Base-by-base conservation (phyloP, 2,329 filamentous ascomycete genomes). In the Diaporthe aspalathi region DNA sequence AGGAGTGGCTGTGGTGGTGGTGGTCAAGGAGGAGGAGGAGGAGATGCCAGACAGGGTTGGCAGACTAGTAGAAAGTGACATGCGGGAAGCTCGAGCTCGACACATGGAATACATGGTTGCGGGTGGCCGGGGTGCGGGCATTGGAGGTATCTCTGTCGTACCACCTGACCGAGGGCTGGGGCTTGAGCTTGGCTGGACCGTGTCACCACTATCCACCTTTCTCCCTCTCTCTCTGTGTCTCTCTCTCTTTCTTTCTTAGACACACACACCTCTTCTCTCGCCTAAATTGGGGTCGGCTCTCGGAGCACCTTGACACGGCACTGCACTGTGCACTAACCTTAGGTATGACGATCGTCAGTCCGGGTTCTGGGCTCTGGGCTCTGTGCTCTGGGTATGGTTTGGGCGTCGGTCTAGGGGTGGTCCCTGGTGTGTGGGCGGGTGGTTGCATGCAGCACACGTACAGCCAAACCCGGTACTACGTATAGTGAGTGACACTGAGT, bases 61-160 rank as follows among this genome's bases (percentile, higher is more conserved):
- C 60, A 65, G 60, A 43, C 20, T 17, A 47, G 57, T n/a, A n/a
- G n/a, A n/a, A n/a, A n/a, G n/a, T n/a, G n/a, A 32, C 22, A 14
- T 11, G 27, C 60, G 43, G 60, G 60, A 63, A 50, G 60, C 60
- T 50, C 60, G 29, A 65, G 29, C 45, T 65, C 45, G 60, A 65
- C 49, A 65, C 60, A 65, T 65, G 60, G 14, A 29, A 50, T 65
- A 65, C 60, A 65, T 65, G 60, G 14, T 40, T 60, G 56, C 54
- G 22, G 35, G 54, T 14, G 17, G 14, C n/a, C 43, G 43, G n/a
- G 35, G 35, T 54, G 9, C 35, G n/a, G 22, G 6, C 35, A 38
- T 5, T 38, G 35, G 35, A 38, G 35, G 35, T 38, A 38, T 38
- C 35, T 38, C 9, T 12, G 35, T 38, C 35, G 35, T 38, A 38